Evolutionary conservation across 2,329 filamentous ascomycete genomes (phyloP), one percentile per base, ranked within the genome.

Genomic region (Colletotrichum melonis): DNA sequence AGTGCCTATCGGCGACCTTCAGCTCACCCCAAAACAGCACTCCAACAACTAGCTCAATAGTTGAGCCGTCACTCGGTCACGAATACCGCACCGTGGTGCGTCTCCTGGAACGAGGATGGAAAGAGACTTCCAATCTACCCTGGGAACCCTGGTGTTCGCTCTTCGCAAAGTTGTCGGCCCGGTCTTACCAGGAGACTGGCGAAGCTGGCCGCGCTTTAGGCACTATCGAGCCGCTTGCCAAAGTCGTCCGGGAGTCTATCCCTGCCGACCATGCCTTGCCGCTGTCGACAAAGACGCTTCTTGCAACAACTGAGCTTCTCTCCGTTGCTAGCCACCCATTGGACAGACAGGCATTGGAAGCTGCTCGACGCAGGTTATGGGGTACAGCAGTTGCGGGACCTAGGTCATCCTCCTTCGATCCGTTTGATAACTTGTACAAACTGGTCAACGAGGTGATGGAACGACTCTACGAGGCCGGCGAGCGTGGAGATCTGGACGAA

Each of bases 181-280:
- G 89, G 65, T 88, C 92, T 7, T 87, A 86, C 22, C 83, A 87
- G 14, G 91, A 94, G 75, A 89, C 89, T 65, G 93, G 94, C 3
- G 91, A 94, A 74, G 88, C 89, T 19, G 92, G 91, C 6, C 87
- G 92, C 54, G 89, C 91, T 5, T 85, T 93, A 63, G 88, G 89
- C 28, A 86, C 95, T 1, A 85, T 95, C 52, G 94, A 97, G 74
- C 93, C 92, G 1, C 78, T 97, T 4, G 90, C 93, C 0, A 92
- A 89, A 76, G 78, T 81, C 1, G 76, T 93, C 5, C 77, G 85
- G 49, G 85, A 86, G 67, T 82, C 76, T 74, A 76, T 79, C 1
- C 63, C 78, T 30, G 72, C 75, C 26, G 73, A 79, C 38, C 65
- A 75, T 22, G 22, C 72, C 3, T 72, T 77, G 4, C 59, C 71